A percentile compares a stretch with the other conserved stretches of the same genome.
Evolutionary conservation across 768 basidiomycete species (phyloP).

Genomic region (Boletus rufocinnamomeus): DNA sequence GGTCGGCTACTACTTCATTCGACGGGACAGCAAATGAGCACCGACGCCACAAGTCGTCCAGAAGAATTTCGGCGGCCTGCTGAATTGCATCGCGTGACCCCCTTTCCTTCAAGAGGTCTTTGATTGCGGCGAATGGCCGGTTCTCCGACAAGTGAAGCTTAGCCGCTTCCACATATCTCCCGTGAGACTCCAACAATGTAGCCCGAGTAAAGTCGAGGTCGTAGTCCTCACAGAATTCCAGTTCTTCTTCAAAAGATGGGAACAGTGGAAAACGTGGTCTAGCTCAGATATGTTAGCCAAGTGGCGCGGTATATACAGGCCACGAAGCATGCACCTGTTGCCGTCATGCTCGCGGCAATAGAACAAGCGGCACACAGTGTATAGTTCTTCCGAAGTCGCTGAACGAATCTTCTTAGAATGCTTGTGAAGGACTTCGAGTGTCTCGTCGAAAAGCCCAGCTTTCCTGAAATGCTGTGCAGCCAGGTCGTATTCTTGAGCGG

Average conservation of each 20-base stretch:
- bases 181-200: slow-evolving; percentile 43
- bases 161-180: slow-evolving; percentile 54
- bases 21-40: slow-evolving; percentile 42
- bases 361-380: slow-evolving; percentile 45
- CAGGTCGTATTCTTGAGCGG: slow-evolving; percentile 44
- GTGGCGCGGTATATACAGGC: background rate
- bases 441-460: slow-evolving; percentile 53
- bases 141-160: slow-evolving; percentile 52
- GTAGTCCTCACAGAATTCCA: slow-evolving; percentile 43
- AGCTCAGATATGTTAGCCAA: slow-evolving; percentile 1
- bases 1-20: background rate
- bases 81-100: slow-evolving; percentile 28
- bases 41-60: slow-evolving; percentile 48
- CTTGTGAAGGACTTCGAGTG: slow-evolving; percentile 44
- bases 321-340: slow-evolving; percentile 18
- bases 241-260: slow-evolving; percentile 47
- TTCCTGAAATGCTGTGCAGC: slow-evolving; percentile 54
- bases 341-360: slow-evolving; percentile 40
- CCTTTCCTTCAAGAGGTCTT: slow-evolving; percentile 41
- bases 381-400: slow-evolving; percentile 39
- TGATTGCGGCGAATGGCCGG: slow-evolving; percentile 48
- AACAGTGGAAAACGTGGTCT: slow-evolving; percentile 56
- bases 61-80: slow-evolving; percentile 41
- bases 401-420: slow-evolving; percentile 36
- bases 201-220: slow-evolving; percentile 50